phyloP scores from a whole-genome alignment of 768 basidiomycete species.

The Boletus patriciae region DNA sequence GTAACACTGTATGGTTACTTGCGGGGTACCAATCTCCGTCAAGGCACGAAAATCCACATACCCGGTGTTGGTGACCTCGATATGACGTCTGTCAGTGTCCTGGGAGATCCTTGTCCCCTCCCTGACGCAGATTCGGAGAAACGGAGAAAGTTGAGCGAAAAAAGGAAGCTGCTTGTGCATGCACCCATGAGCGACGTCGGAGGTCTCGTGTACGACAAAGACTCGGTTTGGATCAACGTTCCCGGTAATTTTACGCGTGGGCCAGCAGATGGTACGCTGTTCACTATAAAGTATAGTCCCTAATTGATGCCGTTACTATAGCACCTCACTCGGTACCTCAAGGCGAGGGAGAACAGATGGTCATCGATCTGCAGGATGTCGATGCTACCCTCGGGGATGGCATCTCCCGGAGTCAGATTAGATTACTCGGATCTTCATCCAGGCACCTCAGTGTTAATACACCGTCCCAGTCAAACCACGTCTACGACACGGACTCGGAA shows the following conservation, averaged over 20 bases:
- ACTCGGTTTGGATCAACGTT: slow-evolving; percentile 97
- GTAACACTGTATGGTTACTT: slow-evolving; percentile 95
- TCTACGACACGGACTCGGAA: slow-evolving; percentile 39
- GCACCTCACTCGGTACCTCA: slow-evolving; percentile 68
- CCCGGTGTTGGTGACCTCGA: slow-evolving; percentile 92
- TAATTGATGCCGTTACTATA: slow-evolving; percentile 28
- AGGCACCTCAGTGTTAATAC: slow-evolving; percentile 55
- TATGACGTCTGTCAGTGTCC: slow-evolving; percentile 66
- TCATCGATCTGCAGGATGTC: slow-evolving; percentile 93
- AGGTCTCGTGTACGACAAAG: slow-evolving; percentile 96
- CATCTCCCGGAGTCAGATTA: slow-evolving; percentile 78
- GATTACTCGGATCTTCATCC: slow-evolving; percentile 80
- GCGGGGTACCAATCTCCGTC: slow-evolving; percentile 80
- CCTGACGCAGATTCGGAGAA: slow-evolving; percentile 92
- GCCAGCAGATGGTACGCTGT: slow-evolving; percentile 56
- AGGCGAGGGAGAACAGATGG: slow-evolving; percentile 97
- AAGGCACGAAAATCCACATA: slow-evolving; percentile 82
- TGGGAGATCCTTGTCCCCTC: slow-evolving; percentile 95
- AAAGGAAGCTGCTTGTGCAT: slow-evolving; percentile 87
- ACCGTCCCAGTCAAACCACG: slow-evolving; percentile 30
- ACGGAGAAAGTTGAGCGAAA: slow-evolving; percentile 89
- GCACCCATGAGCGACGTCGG: slow-evolving; percentile 99
- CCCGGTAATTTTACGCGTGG: slow-evolving; percentile 89
- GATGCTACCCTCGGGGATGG: slow-evolving; percentile 78
- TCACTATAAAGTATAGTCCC: not conserved